These are phyloP conservation scores for Naganishia cerealis DNA, from an alignment of 1,284 basidiomycete genomes.

Conservation along the genomic window DNA sequence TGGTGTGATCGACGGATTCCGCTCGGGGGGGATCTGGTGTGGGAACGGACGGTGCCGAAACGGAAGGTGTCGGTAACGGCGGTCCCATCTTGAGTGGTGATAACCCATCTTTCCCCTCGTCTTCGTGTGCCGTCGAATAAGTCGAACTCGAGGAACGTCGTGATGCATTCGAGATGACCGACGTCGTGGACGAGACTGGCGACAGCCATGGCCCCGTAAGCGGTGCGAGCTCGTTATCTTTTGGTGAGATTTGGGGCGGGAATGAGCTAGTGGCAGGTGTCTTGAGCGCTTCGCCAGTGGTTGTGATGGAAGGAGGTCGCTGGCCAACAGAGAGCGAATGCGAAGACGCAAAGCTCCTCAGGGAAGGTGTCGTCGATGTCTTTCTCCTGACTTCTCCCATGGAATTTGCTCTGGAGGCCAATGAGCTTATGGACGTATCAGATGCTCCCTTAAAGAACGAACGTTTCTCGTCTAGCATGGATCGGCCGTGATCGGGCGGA, in stretches of 20 bases:
- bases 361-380: constrained; percentile 6
- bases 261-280: constrained; percentile 9
- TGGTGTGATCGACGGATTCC: constrained; percentile 1
- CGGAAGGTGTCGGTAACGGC: not conserved
- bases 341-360: constrained; percentile 25
- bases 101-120: constrained; percentile 16
- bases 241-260: constrained; percentile 14
- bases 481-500: not conserved
- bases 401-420: not conserved
- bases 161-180: constrained; percentile 1
- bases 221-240: constrained; percentile 1
- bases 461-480: not conserved
- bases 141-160: constrained; percentile 12
- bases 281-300: not conserved
- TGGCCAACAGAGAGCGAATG: constrained; percentile 9
- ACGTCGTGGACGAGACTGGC: constrained; percentile 10
- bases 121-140: constrained; percentile 17
- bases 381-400: constrained; percentile 23
- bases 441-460: constrained; percentile 8
- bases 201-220: constrained; percentile 19
- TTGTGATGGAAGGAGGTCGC: constrained; percentile 4
- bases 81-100: constrained; percentile 10
- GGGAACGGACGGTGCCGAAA: not conserved
- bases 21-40: not conserved
- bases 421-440: not conserved